Conservation (phyloP, 2,329 filamentous ascomycete species). For the Gremmenia infestans region DNA sequence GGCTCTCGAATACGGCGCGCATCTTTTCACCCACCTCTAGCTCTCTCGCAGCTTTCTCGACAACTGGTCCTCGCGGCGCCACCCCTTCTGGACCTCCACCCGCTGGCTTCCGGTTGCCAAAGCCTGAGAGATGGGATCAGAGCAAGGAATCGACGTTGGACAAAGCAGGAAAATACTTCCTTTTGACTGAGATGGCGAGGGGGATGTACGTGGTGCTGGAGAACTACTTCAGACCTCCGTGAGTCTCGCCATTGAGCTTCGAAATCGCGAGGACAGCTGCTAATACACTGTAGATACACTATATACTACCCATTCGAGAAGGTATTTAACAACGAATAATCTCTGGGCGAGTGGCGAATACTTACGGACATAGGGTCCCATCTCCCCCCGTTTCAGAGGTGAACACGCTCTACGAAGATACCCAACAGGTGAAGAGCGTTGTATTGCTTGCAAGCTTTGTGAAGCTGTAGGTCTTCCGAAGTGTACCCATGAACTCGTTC, state of each 20-base stretch:
- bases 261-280: slow-evolving; percentile 9
- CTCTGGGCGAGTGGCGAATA: slow-evolving; percentile 8
- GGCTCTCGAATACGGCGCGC: slow-evolving; percentile 24
- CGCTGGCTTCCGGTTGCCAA: slow-evolving; percentile 72
- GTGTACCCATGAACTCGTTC: neutral
- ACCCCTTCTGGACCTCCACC: slow-evolving; percentile 76
- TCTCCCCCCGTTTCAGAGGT: slow-evolving; percentile 95
- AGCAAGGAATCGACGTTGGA: slow-evolving; percentile 72
- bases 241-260: slow-evolving; percentile 44
- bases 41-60: slow-evolving; percentile 27
- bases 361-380: slow-evolving; percentile 62
- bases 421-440: slow-evolving; percentile 95
- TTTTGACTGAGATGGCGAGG: slow-evolving; percentile 90
- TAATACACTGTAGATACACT: slow-evolving; percentile 66
- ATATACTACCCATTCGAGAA: slow-evolving; percentile 99
- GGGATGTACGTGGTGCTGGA: slow-evolving; percentile 98
- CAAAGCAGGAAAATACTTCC: slow-evolving; percentile 86
- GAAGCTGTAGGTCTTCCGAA: slow-evolving; percentile 60
- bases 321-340: slow-evolving; percentile 37
- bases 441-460: slow-evolving; percentile 99
- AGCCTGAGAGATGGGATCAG: slow-evolving; percentile 74
- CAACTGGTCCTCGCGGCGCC: slow-evolving; percentile 37
- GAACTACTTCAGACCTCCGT: slow-evolving; percentile 98
- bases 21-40: slow-evolving; percentile 18
- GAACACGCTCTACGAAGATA: slow-evolving; percentile 96